These are phyloP conservation scores for Astragalus membranaceus DNA, from an alignment of 306 rosid genomes.

Conservation along the genomic window DNA sequence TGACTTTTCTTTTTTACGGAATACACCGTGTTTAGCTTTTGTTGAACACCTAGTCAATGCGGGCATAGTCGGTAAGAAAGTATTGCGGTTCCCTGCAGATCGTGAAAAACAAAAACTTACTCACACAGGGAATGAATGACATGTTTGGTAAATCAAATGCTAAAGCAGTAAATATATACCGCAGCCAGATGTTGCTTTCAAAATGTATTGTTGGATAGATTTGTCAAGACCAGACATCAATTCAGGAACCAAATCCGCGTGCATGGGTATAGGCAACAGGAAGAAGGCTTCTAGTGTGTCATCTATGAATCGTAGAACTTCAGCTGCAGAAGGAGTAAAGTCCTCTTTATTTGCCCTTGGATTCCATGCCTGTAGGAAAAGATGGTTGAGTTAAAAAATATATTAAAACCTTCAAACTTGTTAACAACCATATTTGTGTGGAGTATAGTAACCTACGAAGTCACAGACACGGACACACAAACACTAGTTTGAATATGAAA, in stretches of 20 bases:
- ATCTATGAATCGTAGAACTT: conserved; percentile 70
- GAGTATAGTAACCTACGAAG: no score
- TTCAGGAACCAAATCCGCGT: conserved; percentile 59
- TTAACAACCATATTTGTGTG: not conserved
- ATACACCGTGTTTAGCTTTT: conserved; percentile 62
- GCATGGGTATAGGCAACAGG: conserved; percentile 71
- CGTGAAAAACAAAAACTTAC: conserved; percentile 11
- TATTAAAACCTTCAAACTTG: not conserved
- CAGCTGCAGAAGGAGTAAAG: conserved; percentile 72
- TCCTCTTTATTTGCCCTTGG: conserved; percentile 72
- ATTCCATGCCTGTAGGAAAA: conserved; percentile 59
- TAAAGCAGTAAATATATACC: conserved; percentile 42
- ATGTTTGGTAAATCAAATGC: conserved; percentile 9
- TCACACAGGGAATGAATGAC: conserved; percentile 13
- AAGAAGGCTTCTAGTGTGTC: conserved; percentile 90
- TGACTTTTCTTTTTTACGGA: conserved; percentile 63
- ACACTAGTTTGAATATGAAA: no score
- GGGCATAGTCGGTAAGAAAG: conserved; percentile 70
- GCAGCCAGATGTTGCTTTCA: conserved; percentile 72
- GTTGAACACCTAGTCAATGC: conserved; percentile 86
- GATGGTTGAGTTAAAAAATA: not conserved
- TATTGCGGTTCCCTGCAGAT: conserved; percentile 54
- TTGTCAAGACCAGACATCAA: conserved; percentile 73
- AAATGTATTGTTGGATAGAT: conserved; percentile 72
- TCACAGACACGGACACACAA: no score